Conservation (phyloP, 225 moss, liverwort and hornwort genomes). For the Climacium dendroides region DNA sequence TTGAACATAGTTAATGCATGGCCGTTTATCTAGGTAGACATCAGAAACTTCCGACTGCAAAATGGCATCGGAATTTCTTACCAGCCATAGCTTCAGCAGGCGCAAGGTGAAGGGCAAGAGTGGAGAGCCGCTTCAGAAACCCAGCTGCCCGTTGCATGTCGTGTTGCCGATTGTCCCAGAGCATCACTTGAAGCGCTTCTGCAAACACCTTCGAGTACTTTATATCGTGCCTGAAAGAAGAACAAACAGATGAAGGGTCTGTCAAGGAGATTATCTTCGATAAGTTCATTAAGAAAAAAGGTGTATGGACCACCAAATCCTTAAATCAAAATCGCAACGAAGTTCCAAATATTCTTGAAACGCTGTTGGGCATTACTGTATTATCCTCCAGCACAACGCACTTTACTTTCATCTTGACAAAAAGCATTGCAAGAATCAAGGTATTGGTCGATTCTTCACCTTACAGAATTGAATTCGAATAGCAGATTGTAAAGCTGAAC, state of each 20-base stretch:
- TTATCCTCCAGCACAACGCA: not conserved
- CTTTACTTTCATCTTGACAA: not conserved
- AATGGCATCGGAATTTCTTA: slow-evolving; percentile 1
- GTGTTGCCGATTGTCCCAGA: slow-evolving; percentile 89
- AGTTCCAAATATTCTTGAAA: not conserved
- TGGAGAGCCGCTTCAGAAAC: slow-evolving; percentile 83
- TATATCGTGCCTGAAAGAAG: slow-evolving; percentile 34
- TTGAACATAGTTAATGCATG: not conserved
- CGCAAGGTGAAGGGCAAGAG: slow-evolving; percentile 73
- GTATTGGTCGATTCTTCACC: slow-evolving; percentile 24
- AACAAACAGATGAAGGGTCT: not conserved
- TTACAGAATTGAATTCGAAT: slow-evolving; percentile 56
- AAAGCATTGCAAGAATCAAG: not conserved
- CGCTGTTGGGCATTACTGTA: not conserved
- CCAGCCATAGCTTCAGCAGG: slow-evolving; percentile 87
- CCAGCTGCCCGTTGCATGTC: slow-evolving; percentile 97
- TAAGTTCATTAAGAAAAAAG: not conserved
- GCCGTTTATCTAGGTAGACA: not conserved
- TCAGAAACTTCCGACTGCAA: not conserved
- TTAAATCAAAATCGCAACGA: not conserved
- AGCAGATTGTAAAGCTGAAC: slow-evolving; percentile 85
- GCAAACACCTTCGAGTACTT: slow-evolving; percentile 64
- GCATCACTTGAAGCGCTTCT: slow-evolving; percentile 73
- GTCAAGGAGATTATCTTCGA: not conserved
- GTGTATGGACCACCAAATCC: not conserved